Evolutionary conservation across 164 flowering plant species (phyloP), one percentile per base, ranked within the genome.

Genomic region (Paratinospora sagittata): DNA sequence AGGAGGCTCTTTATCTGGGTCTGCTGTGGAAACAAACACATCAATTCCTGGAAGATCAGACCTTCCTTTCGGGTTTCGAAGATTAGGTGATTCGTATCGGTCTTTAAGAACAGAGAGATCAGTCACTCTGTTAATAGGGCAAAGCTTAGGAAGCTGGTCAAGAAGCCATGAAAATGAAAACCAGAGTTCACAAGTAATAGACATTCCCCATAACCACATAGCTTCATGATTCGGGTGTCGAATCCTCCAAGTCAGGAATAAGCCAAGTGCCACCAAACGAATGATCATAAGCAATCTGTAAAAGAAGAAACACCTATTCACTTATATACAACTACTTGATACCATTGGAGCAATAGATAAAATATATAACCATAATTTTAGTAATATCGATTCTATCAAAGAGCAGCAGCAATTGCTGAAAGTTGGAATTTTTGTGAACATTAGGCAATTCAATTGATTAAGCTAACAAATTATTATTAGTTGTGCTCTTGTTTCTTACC

Each of bases 11-110:
- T 93, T 93, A 17, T 93, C 97, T 9, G 97, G 84, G 78, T 91
- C 97, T 17, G 92, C 97, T 9, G 97, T 93, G 30, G 97, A 93
- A 14, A 93, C 98, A 77, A 90, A 93, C 0, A 91, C 83, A 73
- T 93, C 97, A 23, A 93, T 87, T 0, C 96, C 97, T 0, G 97
- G 97, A 63, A 93, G 92, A 65, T 93, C 98, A 36, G 98, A 90
- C 41, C 85, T 71, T 9, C 91, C 93, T 80, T 88, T 91, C 0
- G 97, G 91, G 79, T 89, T 91, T 1, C 90, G 79, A 27, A 84
- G 87, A 66, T 78, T 90, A 1, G 90, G 90, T 7, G 93, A 84
- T 69, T 93, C 96, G 39, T 85, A 93, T 0, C 90, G 81, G 8
- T 90, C 87, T 74, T 84, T 90, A 8, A 93, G 81, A 65, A 90